Conservation (phyloP, 2,329 filamentous ascomycete species). For the Pleurostoma richardsiae region DNA sequence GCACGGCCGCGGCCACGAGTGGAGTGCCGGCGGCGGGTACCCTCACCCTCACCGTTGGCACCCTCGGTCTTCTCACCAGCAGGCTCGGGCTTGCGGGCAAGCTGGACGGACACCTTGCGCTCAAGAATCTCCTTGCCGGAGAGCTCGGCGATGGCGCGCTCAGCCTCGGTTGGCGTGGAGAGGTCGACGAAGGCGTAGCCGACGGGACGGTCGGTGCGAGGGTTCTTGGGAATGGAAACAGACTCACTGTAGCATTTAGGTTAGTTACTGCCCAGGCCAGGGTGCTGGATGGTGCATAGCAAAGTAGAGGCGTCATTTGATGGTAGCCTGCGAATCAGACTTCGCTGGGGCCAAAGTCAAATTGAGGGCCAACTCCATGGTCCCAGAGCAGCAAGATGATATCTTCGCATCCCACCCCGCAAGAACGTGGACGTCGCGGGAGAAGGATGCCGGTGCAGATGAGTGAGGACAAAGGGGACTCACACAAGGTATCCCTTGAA, state of each 20-base stretch:
- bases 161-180: slow-evolving; percentile 87
- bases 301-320: too few relatives aligned
- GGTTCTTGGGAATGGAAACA: slow-evolving; percentile 98
- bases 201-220: slow-evolving; percentile 95
- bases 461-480: slow-evolving; percentile 37
- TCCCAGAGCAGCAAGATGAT: too few relatives aligned
- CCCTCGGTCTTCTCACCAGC: slow-evolving; percentile 71
- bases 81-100: slow-evolving; percentile 93
- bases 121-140: slow-evolving; percentile 97
- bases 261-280: too few relatives aligned
- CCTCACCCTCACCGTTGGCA: slow-evolving; percentile 73
- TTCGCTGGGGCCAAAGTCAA: too few relatives aligned
- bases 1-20: slow-evolving; percentile 64
- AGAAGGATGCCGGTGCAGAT: slow-evolving; percentile 1
- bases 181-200: slow-evolving; percentile 99
- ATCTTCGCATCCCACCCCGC: not conserved
- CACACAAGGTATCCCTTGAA: slow-evolving; percentile 99
- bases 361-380: too few relatives aligned
- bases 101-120: slow-evolving; percentile 98
- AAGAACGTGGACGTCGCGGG: not conserved
- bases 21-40: slow-evolving; percentile 56
- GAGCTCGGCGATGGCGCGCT: slow-evolving; percentile 91
- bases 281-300: too few relatives aligned
- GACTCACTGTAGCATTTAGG: slow-evolving; percentile 65
- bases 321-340: too few relatives aligned